phyloP scores from a whole-genome alignment of 371 early-diverging fungal genomes.

The Mucor mucedo region DNA sequence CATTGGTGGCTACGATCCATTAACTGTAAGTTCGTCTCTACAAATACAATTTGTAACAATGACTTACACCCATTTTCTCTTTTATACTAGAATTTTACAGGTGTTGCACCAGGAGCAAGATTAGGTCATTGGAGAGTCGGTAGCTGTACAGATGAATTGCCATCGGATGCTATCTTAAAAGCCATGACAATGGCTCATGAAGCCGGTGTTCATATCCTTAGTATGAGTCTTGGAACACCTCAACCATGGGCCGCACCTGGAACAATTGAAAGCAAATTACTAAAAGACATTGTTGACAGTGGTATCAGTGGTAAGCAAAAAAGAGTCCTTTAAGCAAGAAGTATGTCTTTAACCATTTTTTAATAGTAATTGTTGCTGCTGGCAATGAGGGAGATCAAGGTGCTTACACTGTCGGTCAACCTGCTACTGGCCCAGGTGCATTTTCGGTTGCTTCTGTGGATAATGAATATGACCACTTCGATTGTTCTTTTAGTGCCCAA shows the following conservation, averaged over 20 bases:
- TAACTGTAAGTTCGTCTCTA: slow-evolving; percentile 28
- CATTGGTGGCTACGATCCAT: slow-evolving; percentile 60
- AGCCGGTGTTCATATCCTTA: slow-evolving; percentile 60
- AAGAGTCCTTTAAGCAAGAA: not conserved
- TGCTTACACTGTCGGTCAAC: slow-evolving; percentile 38
- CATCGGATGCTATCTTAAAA: slow-evolving; percentile 60
- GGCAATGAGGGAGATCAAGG: slow-evolving; percentile 65
- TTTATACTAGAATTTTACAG: slow-evolving; percentile 38
- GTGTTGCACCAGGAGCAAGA: too few species aligned
- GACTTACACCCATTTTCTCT: too few species aligned
- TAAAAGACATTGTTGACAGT: slow-evolving; percentile 11
- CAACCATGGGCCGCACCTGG: slow-evolving; percentile 45
- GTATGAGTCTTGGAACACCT: slow-evolving; percentile 65
- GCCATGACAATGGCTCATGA: slow-evolving; percentile 49
- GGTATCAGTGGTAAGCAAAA: slow-evolving; percentile 26
- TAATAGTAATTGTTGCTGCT: slow-evolving; percentile 53
- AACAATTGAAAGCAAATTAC: slow-evolving; percentile 9
- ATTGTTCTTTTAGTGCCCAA: not conserved
- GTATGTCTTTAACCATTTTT: not conserved
- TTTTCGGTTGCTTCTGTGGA: slow-evolving; percentile 66
- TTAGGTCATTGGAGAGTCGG: slow-evolving; percentile 42
- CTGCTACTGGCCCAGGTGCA: slow-evolving; percentile 49
- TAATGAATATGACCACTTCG: slow-evolving; percentile 19
- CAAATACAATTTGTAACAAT: not conserved
- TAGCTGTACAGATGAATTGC: slow-evolving; percentile 42